A percentile compares a stretch with the other conserved stretches of the same genome.
Conservation (phyloP, 352 stramenopile species). For the Sclerospora graminicola region DNA sequence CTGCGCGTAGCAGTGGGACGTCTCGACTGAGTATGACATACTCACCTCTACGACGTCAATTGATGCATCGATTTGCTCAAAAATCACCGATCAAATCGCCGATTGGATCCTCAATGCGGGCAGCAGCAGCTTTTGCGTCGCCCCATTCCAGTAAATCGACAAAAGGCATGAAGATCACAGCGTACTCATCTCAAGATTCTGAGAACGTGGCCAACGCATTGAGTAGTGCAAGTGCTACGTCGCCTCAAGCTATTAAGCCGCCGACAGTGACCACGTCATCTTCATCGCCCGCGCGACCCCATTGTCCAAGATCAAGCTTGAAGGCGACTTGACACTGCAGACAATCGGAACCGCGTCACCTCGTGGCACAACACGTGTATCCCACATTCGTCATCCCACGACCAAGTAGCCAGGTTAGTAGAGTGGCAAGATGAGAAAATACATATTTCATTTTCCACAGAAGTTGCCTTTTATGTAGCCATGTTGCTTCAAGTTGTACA, state of each 20-base stretch:
- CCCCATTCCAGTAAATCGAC: conserved; percentile 7
- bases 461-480: conserved; percentile 1
- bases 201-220: conserved; percentile 4
- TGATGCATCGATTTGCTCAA: conserved; percentile 17
- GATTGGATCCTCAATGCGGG: conserved; percentile 4
- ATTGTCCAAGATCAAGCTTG: conserved; percentile 11
- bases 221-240: conserved; percentile 1
- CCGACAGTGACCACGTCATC: no score
- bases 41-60: conserved; percentile 15
- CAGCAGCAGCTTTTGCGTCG: conserved; percentile 8
- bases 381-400: conserved; percentile 5
- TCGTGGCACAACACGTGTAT: conserved; percentile 10
- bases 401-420: neutral
- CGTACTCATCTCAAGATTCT: conserved; percentile 10
- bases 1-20: conserved; percentile 11
- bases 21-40: conserved; percentile 17
- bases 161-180: conserved; percentile 16
- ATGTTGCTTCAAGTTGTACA: neutral
- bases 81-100: conserved; percentile 10
- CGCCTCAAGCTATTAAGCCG: no score
- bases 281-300: conserved; percentile 7
- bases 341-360: conserved; percentile 13
- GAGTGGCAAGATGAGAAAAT: neutral
- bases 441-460: neutral
- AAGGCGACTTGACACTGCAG: conserved; percentile 14